Evolutionary conservation across 768 basidiomycete species (phyloP).

Genomic region (Auricularia cornea): DNA sequence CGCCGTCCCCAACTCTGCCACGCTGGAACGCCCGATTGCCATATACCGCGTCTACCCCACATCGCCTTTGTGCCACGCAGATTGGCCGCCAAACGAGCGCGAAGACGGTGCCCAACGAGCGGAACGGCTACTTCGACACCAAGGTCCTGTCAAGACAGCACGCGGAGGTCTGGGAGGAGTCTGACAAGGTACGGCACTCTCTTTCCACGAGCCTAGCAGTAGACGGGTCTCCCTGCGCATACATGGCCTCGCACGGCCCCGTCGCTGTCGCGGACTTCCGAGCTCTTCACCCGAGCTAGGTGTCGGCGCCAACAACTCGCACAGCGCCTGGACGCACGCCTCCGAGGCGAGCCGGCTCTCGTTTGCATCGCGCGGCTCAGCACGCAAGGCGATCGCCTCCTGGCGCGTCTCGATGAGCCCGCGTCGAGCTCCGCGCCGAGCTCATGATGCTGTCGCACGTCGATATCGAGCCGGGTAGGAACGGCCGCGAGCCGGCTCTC

Average conservation of each 20-base stretch:
- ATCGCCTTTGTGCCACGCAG: slow-evolving; percentile 25
- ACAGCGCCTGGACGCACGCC: slow-evolving; percentile 68
- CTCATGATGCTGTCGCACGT: neutral
- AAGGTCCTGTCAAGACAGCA: slow-evolving; percentile 39
- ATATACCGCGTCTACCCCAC: neutral
- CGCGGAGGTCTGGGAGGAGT: slow-evolving; percentile 40
- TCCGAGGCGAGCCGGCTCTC: slow-evolving; percentile 88
- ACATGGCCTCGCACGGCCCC: too few relatives aligned
- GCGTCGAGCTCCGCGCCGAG: slow-evolving; percentile 40
- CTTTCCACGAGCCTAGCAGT: too few relatives aligned
- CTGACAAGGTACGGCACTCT: slow-evolving; percentile 27
- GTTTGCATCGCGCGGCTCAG: slow-evolving; percentile 64
- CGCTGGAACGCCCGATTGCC: neutral
- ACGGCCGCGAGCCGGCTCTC: slow-evolving; percentile 56
- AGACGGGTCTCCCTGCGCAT: too few relatives aligned
- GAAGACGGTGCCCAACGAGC: slow-evolving; percentile 83
- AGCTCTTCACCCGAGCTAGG: too few relatives aligned
- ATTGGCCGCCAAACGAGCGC: slow-evolving; percentile 97
- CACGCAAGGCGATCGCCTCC: too few relatives aligned
- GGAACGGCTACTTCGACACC: slow-evolving; percentile 82
- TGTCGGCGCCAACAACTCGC: slow-evolving; percentile 71
- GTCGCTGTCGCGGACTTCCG: too few relatives aligned
- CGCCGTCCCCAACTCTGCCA: neutral
- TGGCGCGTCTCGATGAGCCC: slow-evolving; percentile 49
- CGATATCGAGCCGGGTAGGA: slow-evolving; percentile 35